Evolutionary conservation across 805 yeast genomes (phyloP), one percentile per base, ranked within the genome.

Genomic region (Candida cerambycidarum): DNA sequence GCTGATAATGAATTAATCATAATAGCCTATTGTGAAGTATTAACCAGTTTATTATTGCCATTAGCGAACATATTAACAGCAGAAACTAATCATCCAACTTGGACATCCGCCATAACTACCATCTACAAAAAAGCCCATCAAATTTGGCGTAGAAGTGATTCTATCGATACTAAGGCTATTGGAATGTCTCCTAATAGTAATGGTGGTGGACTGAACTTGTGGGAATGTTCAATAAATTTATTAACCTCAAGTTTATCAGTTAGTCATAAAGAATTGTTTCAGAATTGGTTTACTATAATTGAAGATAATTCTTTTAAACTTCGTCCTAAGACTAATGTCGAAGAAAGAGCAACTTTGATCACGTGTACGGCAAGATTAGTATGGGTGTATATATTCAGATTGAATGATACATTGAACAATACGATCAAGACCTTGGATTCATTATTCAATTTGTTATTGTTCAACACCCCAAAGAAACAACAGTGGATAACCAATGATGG

Each of bases 81-180:
- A 0, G 99, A 93, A 58, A 90, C 89, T 0, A 92, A 93, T 56
- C 96, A 92, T 59, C 99, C 99, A 3, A 80, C 85, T 1, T 93
- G 99, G 99, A 82, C 83, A 0, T 86, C 81, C 31, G 93, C 97
- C 0, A 78, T 89, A 41, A 76, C 76, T 16, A 65, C 71, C 14
- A 79, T 92, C 11, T 82, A 77, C 58, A 62, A 70, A 12, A 78
- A 74, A 43, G 69, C 75, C 12, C 73, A 71, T 31, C 61, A 58
- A 43, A 76, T 66, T 38, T 71, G 75, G 67, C 54, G 75, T 71
- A 51, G 74, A 6, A 48, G 47, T 14, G 51, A 46, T 14, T 11
- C 25, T 12, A 23, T 28, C 7, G 28, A 19, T 14, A 32, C 46
- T 7, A 35, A 39, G 25, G 13, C 32, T 13, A 17, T 32, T 4